Conservation (phyloP, 768 basidiomycete species). For the Calvatia gigantea region DNA sequence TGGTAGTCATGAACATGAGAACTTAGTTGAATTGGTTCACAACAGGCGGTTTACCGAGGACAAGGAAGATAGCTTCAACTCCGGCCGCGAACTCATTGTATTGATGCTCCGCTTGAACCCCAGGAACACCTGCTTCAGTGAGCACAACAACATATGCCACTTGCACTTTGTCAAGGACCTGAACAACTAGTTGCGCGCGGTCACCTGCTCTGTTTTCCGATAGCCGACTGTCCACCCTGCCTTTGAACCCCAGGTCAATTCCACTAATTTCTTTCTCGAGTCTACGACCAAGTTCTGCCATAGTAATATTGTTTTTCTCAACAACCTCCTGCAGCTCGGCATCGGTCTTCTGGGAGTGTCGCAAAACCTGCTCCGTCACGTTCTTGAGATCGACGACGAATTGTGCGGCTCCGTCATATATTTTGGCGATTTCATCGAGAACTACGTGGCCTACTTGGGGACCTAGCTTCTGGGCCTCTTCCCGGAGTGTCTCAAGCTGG, state of each 20-base stretch:
- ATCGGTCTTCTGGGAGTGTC: not conserved
- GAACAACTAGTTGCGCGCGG: conserved; percentile 1
- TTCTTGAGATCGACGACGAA: not conserved
- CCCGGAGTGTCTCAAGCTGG: not conserved
- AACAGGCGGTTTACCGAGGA: conserved; percentile 6
- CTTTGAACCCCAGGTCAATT: not conserved
- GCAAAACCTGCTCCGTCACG: not conserved
- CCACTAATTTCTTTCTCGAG: not conserved
- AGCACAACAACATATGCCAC: conserved; percentile 3
- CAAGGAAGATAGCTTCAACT: not conserved
- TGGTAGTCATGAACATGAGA: not conserved
- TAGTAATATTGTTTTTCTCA: not conserved
- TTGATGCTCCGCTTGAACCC: conserved; percentile 4
- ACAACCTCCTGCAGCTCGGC: not conserved
- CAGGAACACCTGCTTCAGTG: not conserved
- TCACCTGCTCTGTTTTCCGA: conserved; percentile 10
- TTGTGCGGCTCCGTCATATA: not conserved
- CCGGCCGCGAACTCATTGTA: not conserved
- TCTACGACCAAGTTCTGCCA: not conserved
- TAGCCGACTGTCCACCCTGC: conserved; percentile 10
- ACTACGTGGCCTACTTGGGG: not conserved
- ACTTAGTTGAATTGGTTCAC: not conserved
- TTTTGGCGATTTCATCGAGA: not conserved
- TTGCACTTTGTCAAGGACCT: conserved; percentile 1
- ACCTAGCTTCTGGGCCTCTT: not conserved